Base-by-base conservation (phyloP, 164 flowering plant genomes). In the Pachysandra terminalis region DNA sequence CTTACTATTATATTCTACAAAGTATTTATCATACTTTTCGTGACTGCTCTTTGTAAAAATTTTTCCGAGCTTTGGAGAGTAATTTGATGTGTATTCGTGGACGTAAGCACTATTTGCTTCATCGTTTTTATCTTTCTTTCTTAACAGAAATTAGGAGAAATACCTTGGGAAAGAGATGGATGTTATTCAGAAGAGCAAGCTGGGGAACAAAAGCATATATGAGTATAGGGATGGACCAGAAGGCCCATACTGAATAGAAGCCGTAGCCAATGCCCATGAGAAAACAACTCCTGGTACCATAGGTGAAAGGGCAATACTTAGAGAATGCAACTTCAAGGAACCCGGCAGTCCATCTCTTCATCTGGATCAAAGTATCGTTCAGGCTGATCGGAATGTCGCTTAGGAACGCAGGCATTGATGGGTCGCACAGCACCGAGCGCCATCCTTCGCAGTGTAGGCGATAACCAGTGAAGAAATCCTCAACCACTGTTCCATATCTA, bases 381-480 rank as follows among this genome's bases (percentile, higher is more conserved):
- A 89, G 78, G 41, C 66, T 71, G 0, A 81, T 81, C 0, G 93
- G 93, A 1, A 76, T 63, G 45, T 87, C 93, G 0, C 95, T 93
- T 13, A 84, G 65, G 69, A 94, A 94, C 0, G 96, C 95, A 6
- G 89, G 68, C 70, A 88, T 77, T 7, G 71, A 62, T 0, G 97
- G 98, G 57, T 85, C 21, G 74, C 88, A 91, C 49, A 90, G 86
- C 5, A 82, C 59, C 0, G 85, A 74, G 57, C 66, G 75, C 98
- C 98, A 94, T 32, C 98, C 97, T 65, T 90, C 85, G 40, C 92
- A 85, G 1, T 85, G 84, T 48, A 91, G 70, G 21, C 72, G 70
- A 67, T 80, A 90, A 8, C 98, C 97, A 0, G 96, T 89, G 75
- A 74, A 81, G 68, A 67, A 85, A 75, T 94, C 98, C 80, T 94